These are phyloP conservation scores for Candida methanosorbosa DNA, from an alignment of 805 yeast genomes.

Conservation along the genomic window DNA sequence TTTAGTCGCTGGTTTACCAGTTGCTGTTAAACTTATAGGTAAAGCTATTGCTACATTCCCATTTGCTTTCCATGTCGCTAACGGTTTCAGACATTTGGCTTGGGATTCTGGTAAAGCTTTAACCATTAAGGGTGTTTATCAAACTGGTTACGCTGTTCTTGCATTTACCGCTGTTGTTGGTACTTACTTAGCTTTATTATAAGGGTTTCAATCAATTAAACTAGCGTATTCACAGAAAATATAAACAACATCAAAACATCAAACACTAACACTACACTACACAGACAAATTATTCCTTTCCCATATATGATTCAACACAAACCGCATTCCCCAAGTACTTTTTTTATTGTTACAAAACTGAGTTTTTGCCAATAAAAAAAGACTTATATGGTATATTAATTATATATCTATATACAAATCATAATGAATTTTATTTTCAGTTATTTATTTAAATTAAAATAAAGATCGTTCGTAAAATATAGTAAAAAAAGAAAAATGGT, in stretches of 20 bases:
- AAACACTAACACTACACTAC: no score
- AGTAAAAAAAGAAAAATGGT: background rate
- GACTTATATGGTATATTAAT: no score
- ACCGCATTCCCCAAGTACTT: background rate
- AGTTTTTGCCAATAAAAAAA: no score
- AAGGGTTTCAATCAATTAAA: constrained; percentile 1
- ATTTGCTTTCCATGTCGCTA: constrained; percentile 76
- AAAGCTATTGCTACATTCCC: constrained; percentile 74
- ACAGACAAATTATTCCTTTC: background rate
- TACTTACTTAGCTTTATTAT: constrained; percentile 42
- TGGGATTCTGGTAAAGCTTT: constrained; percentile 89
- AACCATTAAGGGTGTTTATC: constrained; percentile 79
- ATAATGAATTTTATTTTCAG: no score
- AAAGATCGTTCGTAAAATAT: no score
- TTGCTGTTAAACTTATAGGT: constrained; percentile 46
- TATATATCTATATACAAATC: background rate
- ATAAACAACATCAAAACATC: no score
- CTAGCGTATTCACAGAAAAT: no score
- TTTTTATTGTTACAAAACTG: no score
- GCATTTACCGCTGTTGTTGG: constrained; percentile 57
- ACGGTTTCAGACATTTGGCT: constrained; percentile 86
- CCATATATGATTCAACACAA: background rate
- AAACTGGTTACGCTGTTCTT: constrained; percentile 81
- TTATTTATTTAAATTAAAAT: no score
- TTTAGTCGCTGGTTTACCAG: constrained; percentile 55